A percentile compares a stretch with the other conserved stretches of the same genome.
These are phyloP conservation scores for Periconia sp. DNA, from an alignment of 2,329 filamentous ascomycete species.

Conservation along the genomic window DNA sequence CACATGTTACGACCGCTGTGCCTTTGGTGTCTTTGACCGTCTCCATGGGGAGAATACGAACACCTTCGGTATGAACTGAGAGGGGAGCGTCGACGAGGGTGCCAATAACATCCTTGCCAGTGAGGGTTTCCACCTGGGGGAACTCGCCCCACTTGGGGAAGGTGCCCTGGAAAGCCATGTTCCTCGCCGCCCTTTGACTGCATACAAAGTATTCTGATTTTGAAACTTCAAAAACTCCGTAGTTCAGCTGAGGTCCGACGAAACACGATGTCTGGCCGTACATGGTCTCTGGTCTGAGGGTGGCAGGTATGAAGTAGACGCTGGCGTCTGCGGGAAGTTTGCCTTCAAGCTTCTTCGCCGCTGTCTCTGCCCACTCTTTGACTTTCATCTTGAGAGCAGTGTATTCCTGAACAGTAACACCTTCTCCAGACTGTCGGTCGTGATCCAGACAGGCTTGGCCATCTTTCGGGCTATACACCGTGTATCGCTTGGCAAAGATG, in stretches of 20 bases:
- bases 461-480: slow-evolving; percentile 86
- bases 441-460: slow-evolving; percentile 89
- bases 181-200: slow-evolving; percentile 82
- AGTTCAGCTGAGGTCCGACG: slow-evolving; percentile 85
- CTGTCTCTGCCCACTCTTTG: slow-evolving; percentile 83
- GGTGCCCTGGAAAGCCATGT: slow-evolving; percentile 94
- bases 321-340: slow-evolving; percentile 80
- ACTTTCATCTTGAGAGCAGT: slow-evolving; percentile 90
- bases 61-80: slow-evolving; percentile 77
- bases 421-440: slow-evolving; percentile 81
- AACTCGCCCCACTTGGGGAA: slow-evolving; percentile 79
- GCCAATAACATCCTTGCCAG: slow-evolving; percentile 82
- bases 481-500: slow-evolving; percentile 91
- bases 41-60: slow-evolving; percentile 94
- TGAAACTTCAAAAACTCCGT: slow-evolving; percentile 81
- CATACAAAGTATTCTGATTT: slow-evolving; percentile 78
- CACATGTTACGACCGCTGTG: slow-evolving; percentile 93
- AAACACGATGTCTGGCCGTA: slow-evolving; percentile 98
- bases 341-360: slow-evolving; percentile 72
- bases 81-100: slow-evolving; percentile 90
- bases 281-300: slow-evolving; percentile 95
- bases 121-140: slow-evolving; percentile 75
- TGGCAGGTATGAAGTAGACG: slow-evolving; percentile 90
- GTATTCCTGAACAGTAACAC: slow-evolving; percentile 87
- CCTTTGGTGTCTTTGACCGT: slow-evolving; percentile 91